A percentile compares a stretch with the other conserved stretches of the same genome.
Evolutionary conservation across 495 filamentous ascomycete genomes (phyloP).

Genomic region (Penicillium subrubescens): DNA sequence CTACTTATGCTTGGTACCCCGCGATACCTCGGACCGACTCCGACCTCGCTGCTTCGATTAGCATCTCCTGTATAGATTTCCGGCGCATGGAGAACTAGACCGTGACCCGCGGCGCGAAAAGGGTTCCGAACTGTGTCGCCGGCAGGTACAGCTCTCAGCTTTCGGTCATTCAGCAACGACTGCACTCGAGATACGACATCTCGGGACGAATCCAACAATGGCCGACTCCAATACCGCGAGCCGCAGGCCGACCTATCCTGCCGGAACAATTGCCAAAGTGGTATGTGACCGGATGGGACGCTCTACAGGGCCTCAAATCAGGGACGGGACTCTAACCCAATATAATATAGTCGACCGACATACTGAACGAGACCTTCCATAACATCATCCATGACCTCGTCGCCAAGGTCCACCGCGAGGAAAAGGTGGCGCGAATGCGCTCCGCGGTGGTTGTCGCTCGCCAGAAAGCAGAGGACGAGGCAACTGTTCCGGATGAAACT

Average conservation of each 20-base stretch:
- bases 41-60: conserved; percentile 21
- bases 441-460: conserved; percentile 73
- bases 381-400: conserved; percentile 73
- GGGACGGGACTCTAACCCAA: conserved; percentile 7
- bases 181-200: conserved; percentile 6
- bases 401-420: conserved; percentile 70
- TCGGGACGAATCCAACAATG: conserved; percentile 34
- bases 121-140: conserved; percentile 30
- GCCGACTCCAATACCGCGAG: conserved; percentile 40
- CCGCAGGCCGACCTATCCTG: conserved; percentile 36
- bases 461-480: conserved; percentile 62
- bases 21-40: conserved; percentile 19
- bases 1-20: conserved; percentile 14
- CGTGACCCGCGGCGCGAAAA: conserved; percentile 23
- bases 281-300: conserved; percentile 29
- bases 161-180: conserved; percentile 23
- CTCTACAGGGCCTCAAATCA: background rate
- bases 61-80: conserved; percentile 29
- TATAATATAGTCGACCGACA: conserved; percentile 43
- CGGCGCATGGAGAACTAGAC: conserved; percentile 34
- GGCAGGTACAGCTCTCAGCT: conserved; percentile 28
- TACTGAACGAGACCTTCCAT: conserved; percentile 69
- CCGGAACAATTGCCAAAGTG: conserved; percentile 49
- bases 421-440: conserved; percentile 70
- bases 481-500: conserved; percentile 38